Conservation (phyloP, 2,329 filamentous ascomycete species). For the Bipolaris cookei region DNA sequence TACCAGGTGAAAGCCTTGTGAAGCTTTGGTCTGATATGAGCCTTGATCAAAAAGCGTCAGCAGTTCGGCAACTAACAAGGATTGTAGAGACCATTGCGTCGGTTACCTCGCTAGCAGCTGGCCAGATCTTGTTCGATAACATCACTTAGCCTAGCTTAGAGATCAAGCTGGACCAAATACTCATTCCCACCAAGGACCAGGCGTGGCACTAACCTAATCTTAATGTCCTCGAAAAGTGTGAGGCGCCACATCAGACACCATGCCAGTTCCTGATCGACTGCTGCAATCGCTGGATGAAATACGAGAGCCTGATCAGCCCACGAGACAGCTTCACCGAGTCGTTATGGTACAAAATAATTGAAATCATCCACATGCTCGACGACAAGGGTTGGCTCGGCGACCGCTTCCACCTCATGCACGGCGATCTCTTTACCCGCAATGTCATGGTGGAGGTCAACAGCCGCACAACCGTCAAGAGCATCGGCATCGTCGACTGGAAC, state of each 20-base stretch:
- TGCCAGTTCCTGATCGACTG: neutral
- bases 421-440: constrained; percentile 40
- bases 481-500: constrained; percentile 45
- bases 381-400: constrained; percentile 5
- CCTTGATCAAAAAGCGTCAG: neutral
- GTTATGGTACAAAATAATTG: neutral
- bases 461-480: constrained; percentile 11
- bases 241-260: constrained; percentile 8
- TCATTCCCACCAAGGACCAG: neutral
- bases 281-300: constrained; percentile 5
- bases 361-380: neutral
- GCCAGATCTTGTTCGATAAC: neutral
- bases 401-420: constrained; percentile 23
- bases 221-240: too few species aligned
- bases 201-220: neutral
- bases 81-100: constrained; percentile 9
- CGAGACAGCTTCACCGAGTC: neutral
- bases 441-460: constrained; percentile 29
- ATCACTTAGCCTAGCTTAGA: neutral
- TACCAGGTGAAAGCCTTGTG: constrained; percentile 3
- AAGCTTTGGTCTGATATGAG: neutral
- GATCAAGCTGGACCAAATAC: constrained; percentile 1
- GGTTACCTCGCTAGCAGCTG: constrained; percentile 5
- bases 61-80: neutral
- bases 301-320: neutral